Evolutionary conservation across 2,329 filamentous ascomycete genomes (phyloP), one percentile per base, ranked within the genome.

Genomic region (Coniosporium tulheliwenetii): DNA sequence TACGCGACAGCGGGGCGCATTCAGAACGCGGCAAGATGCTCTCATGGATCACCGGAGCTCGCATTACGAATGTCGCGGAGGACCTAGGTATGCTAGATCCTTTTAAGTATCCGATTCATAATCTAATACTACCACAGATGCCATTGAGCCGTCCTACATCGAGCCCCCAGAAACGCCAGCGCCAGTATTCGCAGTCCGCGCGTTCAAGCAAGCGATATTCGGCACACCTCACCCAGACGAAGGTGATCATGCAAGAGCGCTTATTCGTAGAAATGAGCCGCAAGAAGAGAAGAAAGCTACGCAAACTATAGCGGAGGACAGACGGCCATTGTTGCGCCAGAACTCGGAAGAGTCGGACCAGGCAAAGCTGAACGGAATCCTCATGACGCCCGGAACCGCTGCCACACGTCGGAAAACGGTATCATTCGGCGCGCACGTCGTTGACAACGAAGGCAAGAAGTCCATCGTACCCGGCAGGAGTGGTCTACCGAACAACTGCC

Each of bases 111-210:
- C 29, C n/a, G 7, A 5, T 5, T 39, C 12, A 3, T 36, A 5
- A 41, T 38, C 43, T 44, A 39, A 50, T 29, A 16, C 13, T 26
- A 15, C n/a, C 7, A 15, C 39, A 53, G 53, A 55, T 41, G 46
- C 51, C 8, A 52, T 53, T 43, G 54, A 63, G 36, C 61, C 59
- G n/a, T 62, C 59, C 35, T 58, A 63, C 43, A 52, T 69, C 43
- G 74, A 78, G 35, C 62, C 70, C 5, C 76, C 75, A 39, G 73
- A 78, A 47, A 80, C 77, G 1, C 77, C 77, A 8, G 77, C 75
- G 37, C 75, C 75, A 37, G 66, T 79, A 15, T 81, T 81, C 53
- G 76, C 76, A 13, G 70, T 78, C 42, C 76, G 77, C 50, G 77
- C 77, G 12, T 77, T 80, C 57, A 77, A 74, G 50, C 73, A 75